These are phyloP conservation scores for Datura wrightii DNA, from an alignment of 257 asterid genomes.

Conservation along the genomic window DNA sequence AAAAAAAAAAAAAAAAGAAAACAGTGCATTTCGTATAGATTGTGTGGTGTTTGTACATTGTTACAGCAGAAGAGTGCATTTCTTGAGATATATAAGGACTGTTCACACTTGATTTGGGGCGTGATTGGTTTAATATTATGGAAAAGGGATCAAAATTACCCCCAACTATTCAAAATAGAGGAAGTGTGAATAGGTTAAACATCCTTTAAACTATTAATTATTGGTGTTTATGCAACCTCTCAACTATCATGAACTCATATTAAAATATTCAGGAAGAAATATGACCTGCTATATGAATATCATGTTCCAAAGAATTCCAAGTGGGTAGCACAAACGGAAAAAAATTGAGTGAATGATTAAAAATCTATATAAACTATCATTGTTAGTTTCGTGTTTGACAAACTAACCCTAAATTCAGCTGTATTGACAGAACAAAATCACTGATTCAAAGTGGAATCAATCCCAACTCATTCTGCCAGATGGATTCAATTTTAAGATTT, in stretches of 20 bases:
- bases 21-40: background rate
- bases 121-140: background rate
- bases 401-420: no score
- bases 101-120: background rate
- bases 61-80: background rate
- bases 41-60: background rate
- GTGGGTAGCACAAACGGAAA: background rate
- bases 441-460: no score
- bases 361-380: no score
- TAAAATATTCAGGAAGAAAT: background rate
- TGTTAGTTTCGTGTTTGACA: no score
- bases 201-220: background rate
- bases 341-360: background rate
- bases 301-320: background rate
- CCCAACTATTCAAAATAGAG: background rate
- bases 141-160: conserved; percentile 13
- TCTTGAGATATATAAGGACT: background rate
- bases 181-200: background rate
- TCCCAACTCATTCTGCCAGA: no score
- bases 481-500: no score
- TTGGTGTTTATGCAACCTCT: background rate
- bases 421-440: no score
- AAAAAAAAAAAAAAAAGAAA: background rate
- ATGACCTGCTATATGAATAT: background rate
- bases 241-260: background rate